phyloP scores from a whole-genome alignment of 1,139 yeast species.

The Blastobotrys petasosporus region DNA sequence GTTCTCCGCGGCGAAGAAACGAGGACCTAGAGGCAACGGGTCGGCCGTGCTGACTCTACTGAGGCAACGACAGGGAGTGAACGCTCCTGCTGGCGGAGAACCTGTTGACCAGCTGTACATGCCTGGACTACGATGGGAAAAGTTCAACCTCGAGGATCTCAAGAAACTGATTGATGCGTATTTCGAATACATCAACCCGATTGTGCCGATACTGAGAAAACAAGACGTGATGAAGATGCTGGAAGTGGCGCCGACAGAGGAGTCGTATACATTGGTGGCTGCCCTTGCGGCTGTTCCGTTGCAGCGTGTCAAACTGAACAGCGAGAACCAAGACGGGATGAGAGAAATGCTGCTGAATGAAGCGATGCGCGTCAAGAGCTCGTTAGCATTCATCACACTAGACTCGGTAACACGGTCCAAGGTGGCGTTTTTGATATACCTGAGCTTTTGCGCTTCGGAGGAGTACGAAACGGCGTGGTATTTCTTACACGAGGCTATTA shows the following conservation, averaged over 20 bases:
- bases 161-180: slow-evolving; percentile 12
- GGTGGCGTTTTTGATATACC: slow-evolving; percentile 15
- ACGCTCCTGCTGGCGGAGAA: not conserved
- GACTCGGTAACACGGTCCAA: slow-evolving; percentile 4
- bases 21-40: slow-evolving; percentile 14
- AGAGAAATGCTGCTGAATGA: slow-evolving; percentile 12
- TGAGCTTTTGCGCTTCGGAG: slow-evolving; percentile 14
- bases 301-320: slow-evolving; percentile 9
- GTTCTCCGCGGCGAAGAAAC: slow-evolving; percentile 10
- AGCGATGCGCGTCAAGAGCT: slow-evolving; percentile 14
- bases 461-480: slow-evolving; percentile 16
- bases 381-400: slow-evolving; percentile 8
- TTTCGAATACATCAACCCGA: slow-evolving; percentile 17
- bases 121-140: slow-evolving; percentile 6
- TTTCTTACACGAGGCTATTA: slow-evolving; percentile 15
- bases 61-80: slow-evolving; percentile 10
- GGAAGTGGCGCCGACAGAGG: slow-evolving; percentile 13
- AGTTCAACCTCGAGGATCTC: slow-evolving; percentile 9
- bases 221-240: slow-evolving; percentile 7
- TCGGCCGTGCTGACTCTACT: slow-evolving; percentile 12
- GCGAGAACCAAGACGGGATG: slow-evolving; percentile 6
- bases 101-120: no score
- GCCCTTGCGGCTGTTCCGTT: slow-evolving; percentile 14
- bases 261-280: slow-evolving; percentile 14
- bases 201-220: slow-evolving; percentile 15